A percentile compares a stretch with the other conserved stretches of the same genome.
Conservation (phyloP, 1,139 yeast species). For the Candida sojae region DNA sequence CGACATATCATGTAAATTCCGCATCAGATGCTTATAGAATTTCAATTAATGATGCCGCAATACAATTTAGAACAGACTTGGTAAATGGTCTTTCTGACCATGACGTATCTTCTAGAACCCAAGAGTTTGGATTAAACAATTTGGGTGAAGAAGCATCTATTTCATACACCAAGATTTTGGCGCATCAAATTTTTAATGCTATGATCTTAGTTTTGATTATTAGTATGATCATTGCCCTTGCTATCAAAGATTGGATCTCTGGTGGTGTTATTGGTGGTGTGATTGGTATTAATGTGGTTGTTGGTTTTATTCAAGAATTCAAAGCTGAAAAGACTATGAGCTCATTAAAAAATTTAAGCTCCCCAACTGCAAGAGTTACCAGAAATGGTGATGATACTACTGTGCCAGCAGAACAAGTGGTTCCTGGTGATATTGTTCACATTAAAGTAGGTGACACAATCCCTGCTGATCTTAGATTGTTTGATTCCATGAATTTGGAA, state of each 20-base stretch:
- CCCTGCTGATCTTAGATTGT: conserved; percentile 73
- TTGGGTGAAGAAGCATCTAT: conserved; percentile 64
- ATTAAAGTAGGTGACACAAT: conserved; percentile 76
- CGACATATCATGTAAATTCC: conserved; percentile 2
- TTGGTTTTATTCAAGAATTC: conserved; percentile 71
- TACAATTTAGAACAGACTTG: conserved; percentile 36
- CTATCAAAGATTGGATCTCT: conserved; percentile 77
- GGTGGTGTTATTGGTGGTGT: conserved; percentile 83
- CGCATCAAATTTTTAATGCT: conserved; percentile 77
- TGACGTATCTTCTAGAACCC: conserved; percentile 36
- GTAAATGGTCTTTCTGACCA: conserved; percentile 32
- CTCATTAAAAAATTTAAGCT: conserved; percentile 64
- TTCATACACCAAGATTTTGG: conserved; percentile 55
- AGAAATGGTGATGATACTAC: conserved; percentile 63
- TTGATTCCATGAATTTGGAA: conserved; percentile 67
- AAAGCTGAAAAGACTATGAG: conserved; percentile 85
- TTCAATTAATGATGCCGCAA: conserved; percentile 33
- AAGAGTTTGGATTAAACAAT: conserved; percentile 61
- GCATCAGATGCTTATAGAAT: conserved; percentile 25
- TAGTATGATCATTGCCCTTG: conserved; percentile 75
- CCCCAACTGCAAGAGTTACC: conserved; percentile 72
- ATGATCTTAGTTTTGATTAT: conserved; percentile 78
- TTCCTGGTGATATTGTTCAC: conserved; percentile 74
- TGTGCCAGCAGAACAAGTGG: conserved; percentile 65
- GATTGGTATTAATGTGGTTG: conserved; percentile 62